Conservation (phyloP, 495 filamentous ascomycete genomes). For the Penicillium turbatum region DNA sequence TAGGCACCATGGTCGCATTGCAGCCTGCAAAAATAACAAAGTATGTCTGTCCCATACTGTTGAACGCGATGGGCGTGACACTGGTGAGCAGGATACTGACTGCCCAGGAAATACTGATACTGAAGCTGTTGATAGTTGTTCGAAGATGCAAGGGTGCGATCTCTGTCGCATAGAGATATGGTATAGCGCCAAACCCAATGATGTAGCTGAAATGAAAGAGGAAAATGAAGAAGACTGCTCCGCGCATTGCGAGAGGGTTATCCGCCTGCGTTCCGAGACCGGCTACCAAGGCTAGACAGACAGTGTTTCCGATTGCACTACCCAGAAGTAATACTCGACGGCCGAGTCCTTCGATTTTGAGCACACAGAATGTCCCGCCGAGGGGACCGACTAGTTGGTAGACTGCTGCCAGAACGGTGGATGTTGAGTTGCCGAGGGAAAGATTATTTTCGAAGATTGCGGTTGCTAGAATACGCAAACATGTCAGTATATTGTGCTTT, state of each 20-base stretch:
- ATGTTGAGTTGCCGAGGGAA: slow-evolving; percentile 13
- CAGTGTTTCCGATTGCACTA: slow-evolving; percentile 35
- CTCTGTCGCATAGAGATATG: slow-evolving; percentile 52
- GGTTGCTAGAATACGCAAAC: slow-evolving; percentile 7
- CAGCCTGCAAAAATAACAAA: slow-evolving; percentile 37
- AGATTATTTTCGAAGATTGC: slow-evolving; percentile 24
- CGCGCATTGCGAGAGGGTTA: slow-evolving; percentile 15
- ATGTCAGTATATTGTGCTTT: neutral
- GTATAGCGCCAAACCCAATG: slow-evolving; percentile 50
- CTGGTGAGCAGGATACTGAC: slow-evolving; percentile 24
- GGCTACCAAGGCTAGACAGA: slow-evolving; percentile 41
- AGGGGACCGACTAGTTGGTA: slow-evolving; percentile 21
- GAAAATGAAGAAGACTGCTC: slow-evolving; percentile 47
- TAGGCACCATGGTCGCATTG: slow-evolving; percentile 54
- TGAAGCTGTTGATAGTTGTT: slow-evolving; percentile 45
- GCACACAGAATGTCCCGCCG: slow-evolving; percentile 16
- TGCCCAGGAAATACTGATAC: slow-evolving; percentile 47
- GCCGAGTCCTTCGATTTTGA: slow-evolving; percentile 22
- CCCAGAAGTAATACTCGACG: slow-evolving; percentile 19
- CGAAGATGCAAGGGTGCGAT: slow-evolving; percentile 47
- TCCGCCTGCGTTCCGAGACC: slow-evolving; percentile 10
- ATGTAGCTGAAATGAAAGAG: slow-evolving; percentile 52
- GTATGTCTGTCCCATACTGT: slow-evolving; percentile 18
- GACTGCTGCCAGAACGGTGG: slow-evolving; percentile 18
- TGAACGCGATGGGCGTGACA: slow-evolving; percentile 23